Base-by-base conservation (phyloP, 495 filamentous ascomycete genomes). In the Penicillium daleae region DNA sequence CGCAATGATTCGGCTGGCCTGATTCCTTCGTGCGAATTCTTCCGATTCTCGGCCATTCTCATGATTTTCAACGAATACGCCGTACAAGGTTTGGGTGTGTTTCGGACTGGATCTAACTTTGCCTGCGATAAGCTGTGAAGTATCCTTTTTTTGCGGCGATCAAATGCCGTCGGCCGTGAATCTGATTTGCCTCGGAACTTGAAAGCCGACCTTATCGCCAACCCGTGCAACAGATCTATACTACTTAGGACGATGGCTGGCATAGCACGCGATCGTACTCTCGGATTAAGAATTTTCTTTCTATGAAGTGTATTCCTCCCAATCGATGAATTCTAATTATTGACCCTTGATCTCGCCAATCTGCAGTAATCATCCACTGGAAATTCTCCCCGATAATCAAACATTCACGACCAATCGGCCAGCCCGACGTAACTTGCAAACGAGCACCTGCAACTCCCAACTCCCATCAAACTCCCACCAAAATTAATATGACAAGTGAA, bases 101-200 rank as follows among this genome's bases (percentile, higher is more conserved):
- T 6, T 46, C n/a, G 29, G 29, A 24, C 21, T 40, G 44, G 49
- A 40, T 26, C 17, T 15, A 17, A 49, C 21, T n/a, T 17, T 17
- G 4, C 19, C 21, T 21, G 40, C 55, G 55, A 63, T 58, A 52
- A 49, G 4, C 44, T 13, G 61, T 59, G 37, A 60, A 63, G 40
- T 59, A 55, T 53, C 61, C 4, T 54, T 56, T 24, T 44, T 56
- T 51, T 12, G 49, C 24, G 15, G 54, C 49, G 39, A 48, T 61
- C 67, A 70, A 67, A 62, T 67, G 62, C 68, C 65, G 68, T 61
- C 58, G 60, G 63, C 15, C 24, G n/a, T 17, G 12, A 33, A 35
- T 21, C 37, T 42, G 49, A 31, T 56, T n/a, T 66, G 32, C 69
- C 66, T 71, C 69, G 69, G 69, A 66, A 69, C 24, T 63, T 58